Conservation (phyloP, 2,329 filamentous ascomycete genomes). For the Malbranchea cinnamomea region DNA sequence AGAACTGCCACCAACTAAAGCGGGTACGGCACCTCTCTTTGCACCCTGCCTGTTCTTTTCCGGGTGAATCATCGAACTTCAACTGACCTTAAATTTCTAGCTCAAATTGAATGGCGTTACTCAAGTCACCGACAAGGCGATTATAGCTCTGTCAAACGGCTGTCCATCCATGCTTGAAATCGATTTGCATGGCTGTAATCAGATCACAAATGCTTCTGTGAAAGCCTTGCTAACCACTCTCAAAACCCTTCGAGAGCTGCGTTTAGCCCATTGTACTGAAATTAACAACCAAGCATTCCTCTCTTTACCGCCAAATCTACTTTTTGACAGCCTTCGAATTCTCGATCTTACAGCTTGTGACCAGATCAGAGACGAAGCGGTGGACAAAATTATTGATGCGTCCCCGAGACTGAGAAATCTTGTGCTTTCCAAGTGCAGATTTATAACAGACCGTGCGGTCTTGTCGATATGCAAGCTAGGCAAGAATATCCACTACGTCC, state of each 20-base stretch:
- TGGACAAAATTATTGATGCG: conserved; percentile 72
- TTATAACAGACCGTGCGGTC: conserved; percentile 81
- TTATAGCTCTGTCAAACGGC: conserved; percentile 72
- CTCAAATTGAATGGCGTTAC: conserved; percentile 87
- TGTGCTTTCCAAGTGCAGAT: conserved; percentile 83
- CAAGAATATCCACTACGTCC: conserved; percentile 94
- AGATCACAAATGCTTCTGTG: conserved; percentile 70
- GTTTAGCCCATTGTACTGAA: conserved; percentile 69
- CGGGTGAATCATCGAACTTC: not conserved
- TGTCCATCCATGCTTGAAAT: conserved; percentile 93
- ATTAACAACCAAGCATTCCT: conserved; percentile 84
- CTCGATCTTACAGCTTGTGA: conserved; percentile 83
- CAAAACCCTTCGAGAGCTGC: conserved; percentile 73
- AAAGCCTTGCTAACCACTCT: conserved; percentile 66
- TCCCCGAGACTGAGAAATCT: conserved; percentile 84
- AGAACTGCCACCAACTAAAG: conserved; percentile 75
- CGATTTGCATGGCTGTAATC: conserved; percentile 72
- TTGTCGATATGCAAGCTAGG: conserved; percentile 74
- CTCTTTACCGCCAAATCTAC: conserved; percentile 50
- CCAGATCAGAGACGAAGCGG: conserved; percentile 69
- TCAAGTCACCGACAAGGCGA: conserved; percentile 69
- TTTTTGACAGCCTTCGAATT: conserved; percentile 79
- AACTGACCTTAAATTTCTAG: conserved; percentile 31
- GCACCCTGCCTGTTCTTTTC: not conserved
- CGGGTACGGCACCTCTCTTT: conserved; percentile 40